phyloP scores from a whole-genome alignment of 371 early-diverging fungal species.

The Apophysomyces elegans region DNA sequence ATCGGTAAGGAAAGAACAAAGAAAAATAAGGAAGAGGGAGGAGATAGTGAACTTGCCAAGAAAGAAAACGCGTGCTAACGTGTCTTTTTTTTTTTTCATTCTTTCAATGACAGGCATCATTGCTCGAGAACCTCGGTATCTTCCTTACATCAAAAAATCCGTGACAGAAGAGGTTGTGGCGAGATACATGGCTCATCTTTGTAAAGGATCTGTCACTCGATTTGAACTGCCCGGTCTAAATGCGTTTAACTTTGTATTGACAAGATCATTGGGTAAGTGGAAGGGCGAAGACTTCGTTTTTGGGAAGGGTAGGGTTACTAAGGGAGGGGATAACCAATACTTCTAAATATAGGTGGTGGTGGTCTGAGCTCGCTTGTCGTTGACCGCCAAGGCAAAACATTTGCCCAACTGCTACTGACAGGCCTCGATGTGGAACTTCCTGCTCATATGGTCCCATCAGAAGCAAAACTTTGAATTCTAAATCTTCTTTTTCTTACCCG shows the following conservation, averaged over 20 bases:
- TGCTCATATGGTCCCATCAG: constrained; percentile 40
- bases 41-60: no score
- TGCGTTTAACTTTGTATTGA: constrained; percentile 77
- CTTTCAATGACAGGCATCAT: constrained; percentile 48
- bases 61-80: no score
- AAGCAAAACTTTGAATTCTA: constrained; percentile 45
- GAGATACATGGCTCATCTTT: constrained; percentile 68
- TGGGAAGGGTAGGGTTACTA: no score
- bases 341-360: constrained; percentile 58
- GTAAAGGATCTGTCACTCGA: constrained; percentile 64
- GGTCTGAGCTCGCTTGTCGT: constrained; percentile 69
- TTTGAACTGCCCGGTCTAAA: constrained; percentile 68
- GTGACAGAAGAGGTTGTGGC: constrained; percentile 52
- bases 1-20: constrained; percentile 44
- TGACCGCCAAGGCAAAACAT: constrained; percentile 80
- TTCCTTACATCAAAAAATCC: constrained; percentile 52
- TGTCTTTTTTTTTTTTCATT: background rate
- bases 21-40: no score
- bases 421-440: constrained; percentile 64
- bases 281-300: no score
- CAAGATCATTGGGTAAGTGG: constrained; percentile 58
- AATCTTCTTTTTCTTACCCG: background rate
- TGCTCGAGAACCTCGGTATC: constrained; percentile 63
- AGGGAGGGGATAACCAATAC: background rate
- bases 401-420: constrained; percentile 68